Evolutionary conservation across 2,329 filamentous ascomycete genomes (phyloP), one percentile per base, ranked within the genome.

Genomic region (Alternaria burnsii): DNA sequence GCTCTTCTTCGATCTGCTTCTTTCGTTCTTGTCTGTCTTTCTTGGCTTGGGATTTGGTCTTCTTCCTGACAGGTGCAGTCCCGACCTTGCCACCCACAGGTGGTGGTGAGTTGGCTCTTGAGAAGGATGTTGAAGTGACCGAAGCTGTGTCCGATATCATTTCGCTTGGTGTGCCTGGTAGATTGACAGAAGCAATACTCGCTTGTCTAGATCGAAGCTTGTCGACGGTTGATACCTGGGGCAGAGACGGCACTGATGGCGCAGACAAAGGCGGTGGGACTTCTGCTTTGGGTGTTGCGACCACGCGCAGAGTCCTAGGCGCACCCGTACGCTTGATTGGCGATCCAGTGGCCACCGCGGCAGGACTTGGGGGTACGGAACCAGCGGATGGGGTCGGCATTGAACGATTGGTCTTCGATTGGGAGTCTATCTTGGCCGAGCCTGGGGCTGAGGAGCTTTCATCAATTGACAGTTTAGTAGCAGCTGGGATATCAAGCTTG

Each of bases 1-100:
- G 84, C 34, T 83, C 85, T 57, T 91, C 88, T 70, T 89, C 87
- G 71, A 88, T 90, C 60, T 87, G 81, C 18, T 85, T 86, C 64
- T 90, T 76, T 12, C 73, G 70, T 58, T 79, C 89, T 74, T 89
- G 89, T 64, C 89, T 87, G 71, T 91, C 87, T 77, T 94, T 94
- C 74, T 91, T 90, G 73, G 91, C 87, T 74, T 92, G 89, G 70
- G 89, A 93, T 81, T 93, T 94, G 9, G 91, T 93, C 46, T 89
- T 91, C 22, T 82, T 81, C 61, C 90, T 85, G 3, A 91, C 83
- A 14, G 89, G 88, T 5, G 90, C 90, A 47, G 88, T 87, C 5
- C 91, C 91, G 48, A 93, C 82, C 68, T 85, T 89, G 4, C 83
- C 81, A 30, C 86, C 86, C 8, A 89, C 52, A 6, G 73, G 90